These are phyloP conservation scores for Tolypocladium nubicola DNA, from an alignment of 2,329 filamentous ascomycete species.

Conservation along the genomic window DNA sequence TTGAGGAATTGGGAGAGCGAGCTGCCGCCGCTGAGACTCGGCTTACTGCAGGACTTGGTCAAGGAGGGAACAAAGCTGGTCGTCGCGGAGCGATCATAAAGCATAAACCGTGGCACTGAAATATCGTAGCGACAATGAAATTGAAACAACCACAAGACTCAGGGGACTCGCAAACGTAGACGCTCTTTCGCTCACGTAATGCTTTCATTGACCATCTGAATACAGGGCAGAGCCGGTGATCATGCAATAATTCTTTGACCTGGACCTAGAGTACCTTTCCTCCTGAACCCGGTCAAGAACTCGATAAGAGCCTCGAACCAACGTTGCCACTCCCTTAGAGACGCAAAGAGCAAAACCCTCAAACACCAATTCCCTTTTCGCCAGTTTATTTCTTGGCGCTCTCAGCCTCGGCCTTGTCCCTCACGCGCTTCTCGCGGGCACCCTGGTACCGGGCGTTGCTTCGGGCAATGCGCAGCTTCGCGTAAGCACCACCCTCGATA, in stretches of 20 bases:
- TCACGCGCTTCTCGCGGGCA: slow-evolving; percentile 84
- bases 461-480: slow-evolving; percentile 73
- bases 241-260: slow-evolving; percentile 31
- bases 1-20: slow-evolving; percentile 31
- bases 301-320: slow-evolving; percentile 25
- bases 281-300: slow-evolving; percentile 23
- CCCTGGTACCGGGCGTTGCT: slow-evolving; percentile 73
- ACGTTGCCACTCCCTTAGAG: slow-evolving; percentile 26
- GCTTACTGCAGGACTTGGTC: slow-evolving; percentile 37
- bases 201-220: slow-evolving; percentile 19
- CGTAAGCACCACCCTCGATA: slow-evolving; percentile 76
- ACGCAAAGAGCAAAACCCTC: slow-evolving; percentile 31
- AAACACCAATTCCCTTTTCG: slow-evolving; percentile 30
- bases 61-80: slow-evolving; percentile 38
- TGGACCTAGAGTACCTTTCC: slow-evolving; percentile 29
- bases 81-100: slow-evolving; percentile 8
- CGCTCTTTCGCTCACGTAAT: slow-evolving; percentile 5
- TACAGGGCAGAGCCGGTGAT: slow-evolving; percentile 25
- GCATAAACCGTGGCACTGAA: neutral
- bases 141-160: neutral
- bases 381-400: slow-evolving; percentile 71
- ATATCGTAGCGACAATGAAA: neutral
- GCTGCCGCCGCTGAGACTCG: slow-evolving; percentile 26
- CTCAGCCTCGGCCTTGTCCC: slow-evolving; percentile 78
- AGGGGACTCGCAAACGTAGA: neutral